phyloP scores from a whole-genome alignment of 306 rosid species.

The Begonia loranthoides region DNA sequence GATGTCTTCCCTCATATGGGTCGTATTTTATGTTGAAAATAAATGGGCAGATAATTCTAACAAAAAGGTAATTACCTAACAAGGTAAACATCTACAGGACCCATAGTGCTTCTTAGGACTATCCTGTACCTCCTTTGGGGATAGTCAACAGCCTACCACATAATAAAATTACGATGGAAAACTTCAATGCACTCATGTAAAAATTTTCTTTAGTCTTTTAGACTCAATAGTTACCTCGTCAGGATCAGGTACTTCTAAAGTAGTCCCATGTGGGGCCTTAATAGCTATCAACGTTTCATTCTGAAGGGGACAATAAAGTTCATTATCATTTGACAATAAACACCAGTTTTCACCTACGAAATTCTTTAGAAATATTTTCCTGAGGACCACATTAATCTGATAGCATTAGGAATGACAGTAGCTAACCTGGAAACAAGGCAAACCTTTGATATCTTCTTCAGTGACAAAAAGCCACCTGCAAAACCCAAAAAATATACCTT shows the following conservation, averaged over 20 bases:
- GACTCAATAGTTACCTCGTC: constrained; percentile 73
- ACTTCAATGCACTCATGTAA: not conserved
- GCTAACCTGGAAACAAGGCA: constrained; percentile 82
- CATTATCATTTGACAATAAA: not conserved
- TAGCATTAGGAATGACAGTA: not conserved
- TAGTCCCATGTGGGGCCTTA: constrained; percentile 97
- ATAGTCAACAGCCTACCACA: constrained; percentile 73
- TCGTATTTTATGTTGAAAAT: too few relatives aligned
- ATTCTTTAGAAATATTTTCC: not conserved
- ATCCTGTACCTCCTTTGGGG: constrained; percentile 93
- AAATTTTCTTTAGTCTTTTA: not conserved
- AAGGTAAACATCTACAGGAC: constrained; percentile 96
- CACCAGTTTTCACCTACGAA: not conserved
- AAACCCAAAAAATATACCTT: not conserved
- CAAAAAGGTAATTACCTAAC: constrained; percentile 50
- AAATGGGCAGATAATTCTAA: not conserved
- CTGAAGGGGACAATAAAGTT: constrained; percentile 25
- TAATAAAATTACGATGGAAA: constrained; percentile 18
- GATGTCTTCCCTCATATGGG: too few relatives aligned
- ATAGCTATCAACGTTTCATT: constrained; percentile 94
- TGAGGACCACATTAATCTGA: not conserved
- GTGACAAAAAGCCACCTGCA: constrained; percentile 87
- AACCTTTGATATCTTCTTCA: constrained; percentile 86
- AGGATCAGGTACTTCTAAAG: constrained; percentile 97
- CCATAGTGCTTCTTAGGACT: constrained; percentile 95